Evolutionary conservation across 371 early-diverging fungal genomes (phyloP).

Genomic region (Saksenaea vasiformis): DNA sequence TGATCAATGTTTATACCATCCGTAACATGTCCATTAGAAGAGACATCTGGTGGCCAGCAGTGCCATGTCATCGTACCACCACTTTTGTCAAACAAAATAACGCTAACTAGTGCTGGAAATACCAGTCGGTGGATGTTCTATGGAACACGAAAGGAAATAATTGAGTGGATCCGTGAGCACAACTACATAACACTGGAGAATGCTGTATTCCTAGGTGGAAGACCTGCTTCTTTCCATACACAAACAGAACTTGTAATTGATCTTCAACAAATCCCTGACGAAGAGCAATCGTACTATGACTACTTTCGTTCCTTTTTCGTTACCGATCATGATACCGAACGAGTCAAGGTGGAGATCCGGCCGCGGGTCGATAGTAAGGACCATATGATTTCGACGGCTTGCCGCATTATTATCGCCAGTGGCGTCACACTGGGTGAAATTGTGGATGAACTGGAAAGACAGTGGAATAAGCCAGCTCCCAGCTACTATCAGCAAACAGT

Average conservation of each 20-base stretch:
- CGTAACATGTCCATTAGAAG: neutral
- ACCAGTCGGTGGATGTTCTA: conserved; percentile 45
- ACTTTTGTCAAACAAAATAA: conserved; percentile 33
- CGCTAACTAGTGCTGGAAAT: conserved; percentile 34
- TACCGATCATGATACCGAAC: conserved; percentile 34
- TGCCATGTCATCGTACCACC: conserved; percentile 44
- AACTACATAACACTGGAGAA: conserved; percentile 32
- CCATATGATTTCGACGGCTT: conserved; percentile 25
- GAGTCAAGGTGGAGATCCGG: conserved; percentile 45
- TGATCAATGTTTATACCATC: neutral
- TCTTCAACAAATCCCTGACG: conserved; percentile 28
- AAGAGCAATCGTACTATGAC: conserved; percentile 36
- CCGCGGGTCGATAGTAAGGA: conserved; percentile 47
- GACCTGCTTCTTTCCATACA: conserved; percentile 25
- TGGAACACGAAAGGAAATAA: conserved; percentile 45
- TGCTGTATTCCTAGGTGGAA: conserved; percentile 23
- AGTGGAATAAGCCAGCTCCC: conserved; percentile 40
- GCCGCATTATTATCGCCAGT: conserved; percentile 33
- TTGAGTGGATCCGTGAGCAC: conserved; percentile 45
- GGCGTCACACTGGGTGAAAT: conserved; percentile 36
- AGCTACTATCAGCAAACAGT: conserved; percentile 35
- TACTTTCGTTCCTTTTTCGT: conserved; percentile 39
- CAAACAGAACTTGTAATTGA: conserved; percentile 49
- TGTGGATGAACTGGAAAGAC: conserved; percentile 33
- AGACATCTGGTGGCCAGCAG: conserved; percentile 13